These are phyloP conservation scores for Tetradesmus obliquus DNA, from an alignment of 139 green algal genomes.

Conservation along the genomic window DNA sequence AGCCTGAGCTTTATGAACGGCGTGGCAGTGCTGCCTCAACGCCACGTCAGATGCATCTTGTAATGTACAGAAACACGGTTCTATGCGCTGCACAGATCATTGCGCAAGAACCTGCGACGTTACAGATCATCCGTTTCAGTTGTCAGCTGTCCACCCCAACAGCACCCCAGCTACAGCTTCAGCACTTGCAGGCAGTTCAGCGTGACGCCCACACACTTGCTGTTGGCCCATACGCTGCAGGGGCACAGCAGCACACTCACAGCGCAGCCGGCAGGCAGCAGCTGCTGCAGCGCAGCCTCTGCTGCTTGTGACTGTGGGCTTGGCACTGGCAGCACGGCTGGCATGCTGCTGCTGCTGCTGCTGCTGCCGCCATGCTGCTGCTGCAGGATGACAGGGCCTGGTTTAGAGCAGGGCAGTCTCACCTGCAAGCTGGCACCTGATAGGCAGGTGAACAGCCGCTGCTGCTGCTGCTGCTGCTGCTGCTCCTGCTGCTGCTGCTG, in stretches of 20 bases:
- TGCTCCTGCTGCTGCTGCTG: slow-evolving; percentile 1
- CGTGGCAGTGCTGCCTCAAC: too few relatives aligned
- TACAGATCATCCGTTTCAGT: too few relatives aligned
- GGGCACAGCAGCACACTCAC: slow-evolving; percentile 25
- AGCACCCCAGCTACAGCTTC: background rate
- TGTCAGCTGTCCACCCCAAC: too few relatives aligned
- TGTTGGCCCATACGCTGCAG: slow-evolving; percentile 25
- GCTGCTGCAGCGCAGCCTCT: slow-evolving; percentile 11
- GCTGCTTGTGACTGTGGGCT: background rate
- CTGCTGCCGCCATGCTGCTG: background rate
- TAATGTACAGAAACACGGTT: too few relatives aligned
- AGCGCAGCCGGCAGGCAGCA: slow-evolving; percentile 7
- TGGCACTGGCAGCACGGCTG: background rate
- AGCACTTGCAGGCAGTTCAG: slow-evolving; percentile 18
- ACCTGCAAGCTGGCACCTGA: slow-evolving; percentile 14
- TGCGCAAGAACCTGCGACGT: too few relatives aligned
- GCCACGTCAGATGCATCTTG: too few relatives aligned
- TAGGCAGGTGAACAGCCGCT: slow-evolving; percentile 11
- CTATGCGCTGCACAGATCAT: too few relatives aligned
- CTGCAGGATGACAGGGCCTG: background rate
- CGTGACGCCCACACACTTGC: background rate
- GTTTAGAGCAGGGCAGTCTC: background rate
- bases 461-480: slow-evolving; percentile 9
- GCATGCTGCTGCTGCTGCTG: slow-evolving; percentile 10
- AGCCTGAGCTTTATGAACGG: too few relatives aligned